Evolutionary conservation across 1,284 basidiomycete species (phyloP), one percentile per base, ranked within the genome.

Genomic region (Cystobasidiaceae sp.): DNA sequence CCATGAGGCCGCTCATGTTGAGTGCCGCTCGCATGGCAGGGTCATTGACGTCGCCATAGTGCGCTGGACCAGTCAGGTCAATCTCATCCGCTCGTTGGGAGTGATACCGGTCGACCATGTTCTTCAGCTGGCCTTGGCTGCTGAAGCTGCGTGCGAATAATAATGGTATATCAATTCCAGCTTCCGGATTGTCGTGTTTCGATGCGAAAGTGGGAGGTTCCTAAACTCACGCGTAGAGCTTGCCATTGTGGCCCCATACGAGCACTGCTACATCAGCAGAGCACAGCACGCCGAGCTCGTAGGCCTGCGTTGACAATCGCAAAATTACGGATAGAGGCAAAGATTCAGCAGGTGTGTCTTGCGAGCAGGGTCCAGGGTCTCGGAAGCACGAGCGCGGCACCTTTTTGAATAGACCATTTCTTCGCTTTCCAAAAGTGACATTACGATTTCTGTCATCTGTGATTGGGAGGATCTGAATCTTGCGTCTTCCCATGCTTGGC

Each of bases 351-450:
- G 13, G 27, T 9, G n/a, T 34, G 45, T 27, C 3, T 30, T 11
- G 41, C 15, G 27, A 32, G 33, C 46, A 51, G 23, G 25, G 27
- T 39, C 19, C 21, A 49, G 2, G 28, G 43, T 21, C n/a, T n/a
- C n/a, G n/a, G n/a, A n/a, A n/a, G n/a, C n/a, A n/a, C n/a, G n/a
- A n/a, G n/a, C n/a, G n/a, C n/a, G n/a, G n/a, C 11, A 89, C 89
- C 75, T 91, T 91, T 77, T 91, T 91, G 84, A 92, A 90, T 61
- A 92, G 83, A 2, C 89, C 89, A 67, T 88, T 88, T 80, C 90
- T 90, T 72, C 89, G 88, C 84, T 93, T 93, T 77, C 90, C 81
- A 80, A 91, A 93, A 68, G 90, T 93, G 71, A 93, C 90, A 68
- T 86, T 86, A 69, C 90, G 85, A 76, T 91, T 93, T 76, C 90